A percentile compares a stretch with the other conserved stretches of the same genome.
Conservation (phyloP, 148 eudicot genomes). For the Fagopyrum homotropicum region DNA sequence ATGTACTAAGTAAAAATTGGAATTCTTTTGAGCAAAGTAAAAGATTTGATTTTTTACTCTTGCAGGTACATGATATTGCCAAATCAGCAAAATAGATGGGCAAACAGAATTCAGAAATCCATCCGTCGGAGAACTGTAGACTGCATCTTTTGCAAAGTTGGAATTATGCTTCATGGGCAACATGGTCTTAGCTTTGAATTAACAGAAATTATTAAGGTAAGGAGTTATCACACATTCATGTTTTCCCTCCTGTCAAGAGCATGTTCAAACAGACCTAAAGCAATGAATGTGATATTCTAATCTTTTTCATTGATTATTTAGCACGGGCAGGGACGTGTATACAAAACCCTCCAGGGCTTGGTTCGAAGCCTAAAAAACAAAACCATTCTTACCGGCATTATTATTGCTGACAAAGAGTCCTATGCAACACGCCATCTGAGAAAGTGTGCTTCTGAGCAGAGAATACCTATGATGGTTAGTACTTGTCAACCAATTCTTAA, state of each 20-base stretch:
- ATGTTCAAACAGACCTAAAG: not conserved
- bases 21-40: not conserved
- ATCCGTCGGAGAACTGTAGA: slow-evolving; percentile 17
- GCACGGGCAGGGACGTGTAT: slow-evolving; percentile 77
- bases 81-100: slow-evolving; percentile 27
- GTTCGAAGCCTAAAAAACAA: slow-evolving; percentile 44
- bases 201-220: slow-evolving; percentile 53
- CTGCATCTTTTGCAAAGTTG: slow-evolving; percentile 53
- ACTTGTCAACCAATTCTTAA: not conserved
- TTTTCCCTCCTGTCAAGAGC: slow-evolving; percentile 2
- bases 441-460: slow-evolving; percentile 71
- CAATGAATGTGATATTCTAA: slow-evolving; percentile 9
- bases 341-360: slow-evolving; percentile 64
- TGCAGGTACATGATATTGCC: slow-evolving; percentile 50
- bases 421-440: slow-evolving; percentile 66
- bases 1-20: not conserved
- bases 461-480: slow-evolving; percentile 60
- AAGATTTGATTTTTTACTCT: slow-evolving; percentile 7
- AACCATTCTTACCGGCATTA: slow-evolving; percentile 39
- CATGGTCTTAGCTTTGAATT: slow-evolving; percentile 53
- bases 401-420: slow-evolving; percentile 59
- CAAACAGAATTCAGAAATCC: slow-evolving; percentile 31
- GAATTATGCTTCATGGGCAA: slow-evolving; percentile 75
- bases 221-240: not conserved
- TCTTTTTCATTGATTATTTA: slow-evolving; percentile 24